Percentiles rank a stretch among this genome's conserved stretches.
Conservation (phyloP, 176 grass and related monocot species). For the Ananas comosus region DNA sequence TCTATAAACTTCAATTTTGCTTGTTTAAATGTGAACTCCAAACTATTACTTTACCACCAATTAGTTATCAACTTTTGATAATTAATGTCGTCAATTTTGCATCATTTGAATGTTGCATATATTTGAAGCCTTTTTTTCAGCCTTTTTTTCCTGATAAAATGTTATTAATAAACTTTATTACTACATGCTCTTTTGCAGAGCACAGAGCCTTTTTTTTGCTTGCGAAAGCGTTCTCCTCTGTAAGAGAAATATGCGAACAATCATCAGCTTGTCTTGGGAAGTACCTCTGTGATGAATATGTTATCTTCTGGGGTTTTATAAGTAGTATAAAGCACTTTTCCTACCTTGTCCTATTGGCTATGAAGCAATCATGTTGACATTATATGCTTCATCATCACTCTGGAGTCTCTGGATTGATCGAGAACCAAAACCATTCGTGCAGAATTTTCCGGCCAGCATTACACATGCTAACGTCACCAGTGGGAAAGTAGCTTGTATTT, state of each 20-base stretch:
- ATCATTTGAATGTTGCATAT: too few species aligned
- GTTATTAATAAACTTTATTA: too few species aligned
- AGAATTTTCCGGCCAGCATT: neutral
- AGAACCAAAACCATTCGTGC: slow-evolving; percentile 21
- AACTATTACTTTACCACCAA: too few species aligned
- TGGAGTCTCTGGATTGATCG: slow-evolving; percentile 20
- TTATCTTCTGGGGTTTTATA: neutral
- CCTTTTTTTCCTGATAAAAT: too few species aligned
- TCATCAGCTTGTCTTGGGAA: slow-evolving; percentile 15
- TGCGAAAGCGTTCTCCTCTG: neutral
- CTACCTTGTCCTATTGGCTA: neutral
- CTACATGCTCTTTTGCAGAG: neutral
- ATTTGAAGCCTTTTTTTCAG: too few species aligned
- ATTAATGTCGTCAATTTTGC: too few species aligned
- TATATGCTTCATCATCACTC: slow-evolving; percentile 23
- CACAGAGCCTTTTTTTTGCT: neutral
- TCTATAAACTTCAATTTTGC: too few species aligned
- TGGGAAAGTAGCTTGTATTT: slow-evolving; percentile 27
- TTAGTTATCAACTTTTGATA: too few species aligned
- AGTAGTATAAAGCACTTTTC: neutral
- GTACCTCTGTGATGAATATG: slow-evolving; percentile 7
- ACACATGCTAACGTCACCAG: slow-evolving; percentile 12
- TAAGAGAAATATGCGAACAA: slow-evolving; percentile 21
- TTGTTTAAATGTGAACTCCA: too few species aligned
- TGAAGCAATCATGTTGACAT: slow-evolving; percentile 42